Percentiles rank a stretch among this genome's conserved stretches.
Conservation (phyloP, 75 land plant species). For the Pinus taeda region DNA sequence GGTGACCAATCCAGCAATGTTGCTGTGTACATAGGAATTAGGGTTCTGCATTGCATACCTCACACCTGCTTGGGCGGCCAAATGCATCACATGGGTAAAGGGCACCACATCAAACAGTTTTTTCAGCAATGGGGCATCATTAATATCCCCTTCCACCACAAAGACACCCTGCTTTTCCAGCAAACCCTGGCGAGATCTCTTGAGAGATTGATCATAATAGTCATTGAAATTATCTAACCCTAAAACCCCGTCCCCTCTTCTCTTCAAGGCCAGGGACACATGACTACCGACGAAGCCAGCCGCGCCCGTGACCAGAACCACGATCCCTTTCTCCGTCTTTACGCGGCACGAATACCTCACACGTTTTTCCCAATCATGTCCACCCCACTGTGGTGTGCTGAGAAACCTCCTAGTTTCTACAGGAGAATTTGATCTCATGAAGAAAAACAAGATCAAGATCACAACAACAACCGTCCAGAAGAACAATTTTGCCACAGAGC, state of each 20-base stretch:
- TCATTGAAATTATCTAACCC: conserved; percentile 72
- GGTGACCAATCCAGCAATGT: conserved; percentile 65
- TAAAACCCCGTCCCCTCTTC: conserved; percentile 76
- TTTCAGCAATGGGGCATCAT: conserved; percentile 37
- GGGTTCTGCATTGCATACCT: conserved; percentile 77
- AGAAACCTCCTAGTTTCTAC: conserved; percentile 12
- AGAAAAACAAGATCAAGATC: conserved; percentile 35
- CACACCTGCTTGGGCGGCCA: conserved; percentile 80
- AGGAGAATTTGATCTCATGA: conserved; percentile 26
- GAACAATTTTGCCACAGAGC: conserved; percentile 36
- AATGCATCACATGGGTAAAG: conserved; percentile 42
- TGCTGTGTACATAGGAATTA: conserved; percentile 65
- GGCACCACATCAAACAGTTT: conserved; percentile 63
- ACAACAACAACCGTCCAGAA: conserved; percentile 53
- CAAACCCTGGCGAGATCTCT: conserved; percentile 50
- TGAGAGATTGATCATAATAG: conserved; percentile 73
- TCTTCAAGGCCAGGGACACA: conserved; percentile 55
- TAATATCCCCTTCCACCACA: conserved; percentile 72
- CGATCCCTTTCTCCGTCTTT: conserved; percentile 21
- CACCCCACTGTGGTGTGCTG: conserved; percentile 7
- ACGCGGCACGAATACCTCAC: conserved; percentile 41
- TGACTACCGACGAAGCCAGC: conserved; percentile 54
- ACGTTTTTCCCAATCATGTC: conserved; percentile 23
- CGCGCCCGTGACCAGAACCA: conserved; percentile 77
- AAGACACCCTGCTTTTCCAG: conserved; percentile 48